These are phyloP conservation scores for Pichia rugopelliculosa DNA, from an alignment of 805 yeast species.

Conservation along the genomic window DNA sequence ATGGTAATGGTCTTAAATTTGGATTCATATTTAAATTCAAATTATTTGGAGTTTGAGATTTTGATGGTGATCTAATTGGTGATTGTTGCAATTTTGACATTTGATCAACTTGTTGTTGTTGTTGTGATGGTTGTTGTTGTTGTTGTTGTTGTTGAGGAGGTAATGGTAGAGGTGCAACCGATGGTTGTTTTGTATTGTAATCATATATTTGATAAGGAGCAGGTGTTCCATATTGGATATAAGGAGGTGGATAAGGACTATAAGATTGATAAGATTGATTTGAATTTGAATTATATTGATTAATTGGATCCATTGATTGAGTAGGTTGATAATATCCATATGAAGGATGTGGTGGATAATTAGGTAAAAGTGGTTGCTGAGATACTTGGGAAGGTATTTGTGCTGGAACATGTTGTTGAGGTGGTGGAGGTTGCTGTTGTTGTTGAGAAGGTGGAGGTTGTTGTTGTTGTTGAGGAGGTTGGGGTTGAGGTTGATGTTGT, in stretches of 20 bases:
- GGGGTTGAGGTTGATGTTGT: slow-evolving; percentile 11
- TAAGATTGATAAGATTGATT: neutral
- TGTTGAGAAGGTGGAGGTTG: slow-evolving; percentile 12
- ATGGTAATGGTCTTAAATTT: neutral
- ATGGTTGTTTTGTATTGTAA: neutral
- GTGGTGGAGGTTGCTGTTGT: slow-evolving; percentile 14
- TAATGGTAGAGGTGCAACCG: neutral
- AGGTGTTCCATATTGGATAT: neutral
- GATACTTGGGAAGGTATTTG: neutral
- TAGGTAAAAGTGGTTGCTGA: neutral
- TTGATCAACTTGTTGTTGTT: neutral
- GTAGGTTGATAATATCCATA: neutral
- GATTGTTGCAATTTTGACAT: neutral
- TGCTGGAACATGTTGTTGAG: no score
- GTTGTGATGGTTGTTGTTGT: slow-evolving; percentile 13
- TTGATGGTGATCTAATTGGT: neutral
- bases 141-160: slow-evolving; percentile 10
- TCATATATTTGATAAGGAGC: neutral
- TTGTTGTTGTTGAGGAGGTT: slow-evolving; percentile 6
- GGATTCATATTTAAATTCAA: neutral
- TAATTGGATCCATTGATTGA: neutral
- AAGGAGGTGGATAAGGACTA: neutral
- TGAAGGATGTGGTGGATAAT: neutral
- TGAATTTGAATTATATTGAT: neutral
- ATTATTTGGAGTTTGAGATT: neutral